A percentile compares a stretch with the other conserved stretches of the same genome.
phyloP scores from a whole-genome alignment of 805 yeast species.

The Spathaspora hagerdaliae region DNA sequence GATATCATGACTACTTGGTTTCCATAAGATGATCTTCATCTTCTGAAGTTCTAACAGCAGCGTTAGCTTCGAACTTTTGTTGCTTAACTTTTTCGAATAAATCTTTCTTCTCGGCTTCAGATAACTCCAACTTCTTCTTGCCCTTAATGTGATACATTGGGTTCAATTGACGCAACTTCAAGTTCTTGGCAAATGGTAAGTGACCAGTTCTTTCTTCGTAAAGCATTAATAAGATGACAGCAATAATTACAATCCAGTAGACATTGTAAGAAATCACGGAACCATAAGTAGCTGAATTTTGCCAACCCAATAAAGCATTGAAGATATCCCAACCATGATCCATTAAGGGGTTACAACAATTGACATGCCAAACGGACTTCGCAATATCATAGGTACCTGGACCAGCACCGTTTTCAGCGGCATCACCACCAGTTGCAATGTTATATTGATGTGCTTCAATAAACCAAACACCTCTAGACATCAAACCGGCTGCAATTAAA shows the following conservation, averaged over 20 bases:
- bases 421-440: constrained; percentile 81
- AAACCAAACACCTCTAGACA: constrained; percentile 87
- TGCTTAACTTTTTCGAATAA: constrained; percentile 38
- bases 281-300: constrained; percentile 88
- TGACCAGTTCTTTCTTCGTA: constrained; percentile 80
- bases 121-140: constrained; percentile 42
- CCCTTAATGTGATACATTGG: constrained; percentile 33
- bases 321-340: constrained; percentile 95
- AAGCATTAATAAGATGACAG: constrained; percentile 53
- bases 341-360: constrained; percentile 88
- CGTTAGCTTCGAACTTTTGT: constrained; percentile 7
- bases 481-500: constrained; percentile 83
- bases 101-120: constrained; percentile 47
- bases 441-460: constrained; percentile 67
- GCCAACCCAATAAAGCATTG: constrained; percentile 92
- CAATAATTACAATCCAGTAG: constrained; percentile 73
- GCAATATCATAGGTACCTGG: constrained; percentile 88
- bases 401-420: constrained; percentile 83
- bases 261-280: constrained; percentile 80
- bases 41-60: neutral
- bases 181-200: constrained; percentile 56
- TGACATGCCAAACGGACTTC: constrained; percentile 85
- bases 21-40: neutral
- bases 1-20: neutral
- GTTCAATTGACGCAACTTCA: constrained; percentile 26